These are phyloP conservation scores for Prunus mume DNA, from an alignment of 306 rosid species.

Conservation along the genomic window DNA sequence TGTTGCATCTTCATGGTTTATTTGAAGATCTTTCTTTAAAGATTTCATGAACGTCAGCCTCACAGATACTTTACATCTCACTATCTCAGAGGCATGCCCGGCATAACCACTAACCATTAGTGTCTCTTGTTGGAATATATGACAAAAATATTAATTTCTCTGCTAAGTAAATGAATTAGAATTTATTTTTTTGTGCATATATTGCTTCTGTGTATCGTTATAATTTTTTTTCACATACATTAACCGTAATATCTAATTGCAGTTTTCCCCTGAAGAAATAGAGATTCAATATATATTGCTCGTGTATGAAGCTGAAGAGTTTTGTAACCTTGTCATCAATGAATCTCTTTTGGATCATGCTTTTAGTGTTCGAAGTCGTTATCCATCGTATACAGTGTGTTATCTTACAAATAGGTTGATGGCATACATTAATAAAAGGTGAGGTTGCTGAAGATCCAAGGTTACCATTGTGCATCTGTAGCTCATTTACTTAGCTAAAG, in stretches of 20 bases:
- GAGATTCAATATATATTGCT: constrained; percentile 71
- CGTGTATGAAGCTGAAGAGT: constrained; percentile 71
- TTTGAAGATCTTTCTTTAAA: not conserved
- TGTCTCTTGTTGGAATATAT: not conserved
- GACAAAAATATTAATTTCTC: not conserved
- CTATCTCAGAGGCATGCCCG: not conserved
- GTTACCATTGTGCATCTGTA: not conserved
- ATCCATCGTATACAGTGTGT: constrained; percentile 82
- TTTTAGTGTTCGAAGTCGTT: constrained; percentile 53
- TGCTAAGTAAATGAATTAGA: not conserved
- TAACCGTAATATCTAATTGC: constrained; percentile 38
- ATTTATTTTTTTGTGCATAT: not conserved
- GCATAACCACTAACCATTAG: not conserved
- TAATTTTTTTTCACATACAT: not conserved
- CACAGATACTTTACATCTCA: not conserved
- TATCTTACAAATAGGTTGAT: constrained; percentile 76
- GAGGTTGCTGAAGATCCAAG: constrained; percentile 14
- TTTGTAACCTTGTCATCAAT: constrained; percentile 58
- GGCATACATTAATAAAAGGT: constrained; percentile 83
- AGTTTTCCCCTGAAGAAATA: constrained; percentile 52
- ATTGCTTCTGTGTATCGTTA: not conserved
- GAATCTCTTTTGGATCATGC: constrained; percentile 61
- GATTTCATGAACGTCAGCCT: not conserved
- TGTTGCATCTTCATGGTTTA: constrained; percentile 6
- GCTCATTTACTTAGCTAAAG: constrained; percentile 2